Evolutionary conservation across 2,329 filamentous ascomycete genomes (phyloP).

Genomic region (Knufia petricola): DNA sequence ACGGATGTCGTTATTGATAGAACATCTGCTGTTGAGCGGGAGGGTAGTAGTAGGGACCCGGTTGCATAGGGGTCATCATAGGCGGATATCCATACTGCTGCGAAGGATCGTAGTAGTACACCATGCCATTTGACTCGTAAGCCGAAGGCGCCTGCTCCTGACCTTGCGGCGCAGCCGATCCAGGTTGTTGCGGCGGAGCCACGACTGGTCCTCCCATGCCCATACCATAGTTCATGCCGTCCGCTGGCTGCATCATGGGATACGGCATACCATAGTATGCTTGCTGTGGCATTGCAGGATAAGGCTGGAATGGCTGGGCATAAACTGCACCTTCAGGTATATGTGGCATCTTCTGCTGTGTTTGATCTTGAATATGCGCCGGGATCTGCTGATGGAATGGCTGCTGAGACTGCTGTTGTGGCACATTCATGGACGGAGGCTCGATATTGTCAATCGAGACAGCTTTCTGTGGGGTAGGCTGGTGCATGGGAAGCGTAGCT

Average conservation of each 20-base stretch:
- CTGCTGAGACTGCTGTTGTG: constrained; percentile 61
- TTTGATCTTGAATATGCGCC: constrained; percentile 51
- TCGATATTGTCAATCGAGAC: constrained; percentile 92
- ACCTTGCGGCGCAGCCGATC: constrained; percentile 21
- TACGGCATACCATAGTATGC: constrained; percentile 51
- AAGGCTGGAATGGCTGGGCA: constrained; percentile 79
- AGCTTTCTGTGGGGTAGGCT: constrained; percentile 87
- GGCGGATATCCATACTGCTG: constrained; percentile 45
- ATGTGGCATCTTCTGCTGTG: constrained; percentile 53
- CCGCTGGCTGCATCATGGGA: constrained; percentile 56
- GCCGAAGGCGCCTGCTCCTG: constrained; percentile 52
- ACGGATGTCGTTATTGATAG: constrained; percentile 45
- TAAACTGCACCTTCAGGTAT: constrained; percentile 90
- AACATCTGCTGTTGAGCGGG: constrained; percentile 51
- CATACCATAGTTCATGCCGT: constrained; percentile 28
- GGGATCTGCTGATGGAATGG: constrained; percentile 96
- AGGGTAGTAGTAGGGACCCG: constrained; percentile 46
- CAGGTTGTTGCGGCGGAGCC: constrained; percentile 12
- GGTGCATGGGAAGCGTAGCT: constrained; percentile 67
- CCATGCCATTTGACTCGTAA: constrained; percentile 90
- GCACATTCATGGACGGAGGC: constrained; percentile 58
- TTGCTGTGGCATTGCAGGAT: constrained; percentile 49
- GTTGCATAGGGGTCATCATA: constrained; percentile 66
- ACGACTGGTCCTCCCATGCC: constrained; percentile 19
- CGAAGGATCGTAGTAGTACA: constrained; percentile 84